A percentile compares a stretch with the other conserved stretches of the same genome.
Conservation (phyloP, 768 basidiomycete genomes). For the Kwoniella europaea region DNA sequence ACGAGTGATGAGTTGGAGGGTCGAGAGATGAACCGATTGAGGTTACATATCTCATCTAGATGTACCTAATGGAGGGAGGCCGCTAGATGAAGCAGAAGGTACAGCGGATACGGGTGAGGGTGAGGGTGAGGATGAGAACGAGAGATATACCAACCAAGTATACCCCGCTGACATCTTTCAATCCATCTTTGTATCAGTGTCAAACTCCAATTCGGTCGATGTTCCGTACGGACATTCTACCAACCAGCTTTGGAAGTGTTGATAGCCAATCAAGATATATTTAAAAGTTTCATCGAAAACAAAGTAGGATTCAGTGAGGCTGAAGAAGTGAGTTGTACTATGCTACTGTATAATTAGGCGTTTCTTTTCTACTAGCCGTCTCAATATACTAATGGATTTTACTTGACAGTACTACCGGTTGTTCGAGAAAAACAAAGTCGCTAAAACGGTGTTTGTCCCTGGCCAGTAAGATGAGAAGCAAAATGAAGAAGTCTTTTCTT, state of each 20-base stretch:
- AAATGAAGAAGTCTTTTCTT: no score
- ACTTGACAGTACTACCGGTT: conserved; percentile 46
- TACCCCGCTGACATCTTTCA: no score
- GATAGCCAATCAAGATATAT: conserved; percentile 39
- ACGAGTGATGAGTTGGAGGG: not conserved
- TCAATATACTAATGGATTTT: conserved; percentile 10
- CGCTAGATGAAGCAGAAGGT: no score
- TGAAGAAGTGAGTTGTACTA: conserved; percentile 26
- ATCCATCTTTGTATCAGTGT: conserved; percentile 22
- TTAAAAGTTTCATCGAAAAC: conserved; percentile 43
- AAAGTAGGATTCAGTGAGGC: conserved; percentile 40
- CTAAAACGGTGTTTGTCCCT: conserved; percentile 52
- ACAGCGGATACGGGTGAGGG: not conserved
- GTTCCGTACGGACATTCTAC: conserved; percentile 43
- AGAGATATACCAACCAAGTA: not conserved
- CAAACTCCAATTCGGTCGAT: conserved; percentile 49
- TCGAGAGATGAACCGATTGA: no score
- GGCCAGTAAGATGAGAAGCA: conserved; percentile 1
- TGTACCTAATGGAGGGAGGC: no score
- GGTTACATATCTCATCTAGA: no score
- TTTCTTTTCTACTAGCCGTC: no score
- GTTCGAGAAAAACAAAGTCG: conserved; percentile 54
- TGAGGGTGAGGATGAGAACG: not conserved
- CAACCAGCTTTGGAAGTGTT: conserved; percentile 39
- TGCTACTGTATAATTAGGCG: not conserved